Conservation (phyloP, 2,329 filamentous ascomycete genomes). For the Fusarium annulatum region DNA sequence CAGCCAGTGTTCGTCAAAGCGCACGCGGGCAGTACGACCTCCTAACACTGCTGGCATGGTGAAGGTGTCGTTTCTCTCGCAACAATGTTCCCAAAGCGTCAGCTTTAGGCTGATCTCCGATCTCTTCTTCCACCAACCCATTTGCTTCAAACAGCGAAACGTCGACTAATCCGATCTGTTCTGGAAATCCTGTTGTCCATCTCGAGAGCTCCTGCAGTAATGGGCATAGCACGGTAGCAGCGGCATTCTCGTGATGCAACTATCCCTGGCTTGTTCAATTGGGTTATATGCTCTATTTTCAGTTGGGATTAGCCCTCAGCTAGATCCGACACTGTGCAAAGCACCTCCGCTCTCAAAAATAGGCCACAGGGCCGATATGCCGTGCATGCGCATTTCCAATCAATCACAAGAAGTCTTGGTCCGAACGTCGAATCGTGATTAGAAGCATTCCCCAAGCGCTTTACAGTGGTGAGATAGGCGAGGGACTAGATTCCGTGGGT, state of each 20-base stretch:
- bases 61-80: neutral
- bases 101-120: neutral
- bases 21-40: neutral
- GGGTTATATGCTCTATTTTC: neutral
- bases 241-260: neutral
- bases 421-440: neutral
- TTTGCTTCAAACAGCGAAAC: neutral
- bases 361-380: neutral
- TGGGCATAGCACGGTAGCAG: constrained; percentile 2
- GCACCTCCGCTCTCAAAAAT: neutral
- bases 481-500: constrained; percentile 36
- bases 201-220: constrained; percentile 5
- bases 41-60: neutral
- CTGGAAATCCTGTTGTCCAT: neutral
- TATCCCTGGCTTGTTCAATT: neutral
- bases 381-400: neutral
- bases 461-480: neutral
- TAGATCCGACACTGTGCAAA: neutral
- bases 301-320: neutral
- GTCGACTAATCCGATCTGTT: neutral
- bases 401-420: neutral
- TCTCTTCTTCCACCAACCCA: neutral
- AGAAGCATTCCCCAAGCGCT: neutral
- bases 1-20: neutral
- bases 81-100: neutral